Conservation (phyloP, 306 rosid species). For the Hippophae rhamnoides region DNA sequence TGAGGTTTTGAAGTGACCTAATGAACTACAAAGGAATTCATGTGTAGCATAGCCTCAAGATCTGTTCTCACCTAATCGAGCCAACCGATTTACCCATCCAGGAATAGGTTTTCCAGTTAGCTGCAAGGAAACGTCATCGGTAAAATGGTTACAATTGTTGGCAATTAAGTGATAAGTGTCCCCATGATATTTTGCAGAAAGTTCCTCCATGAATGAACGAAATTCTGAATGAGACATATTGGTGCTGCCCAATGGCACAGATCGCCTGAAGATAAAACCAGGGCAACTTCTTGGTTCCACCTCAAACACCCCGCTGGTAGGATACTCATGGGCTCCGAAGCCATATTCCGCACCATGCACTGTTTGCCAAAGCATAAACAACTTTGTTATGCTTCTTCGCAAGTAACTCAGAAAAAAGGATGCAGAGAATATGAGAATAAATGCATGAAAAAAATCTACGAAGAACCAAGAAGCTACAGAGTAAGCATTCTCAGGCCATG, state of each 20-base stretch:
- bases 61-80: constrained; percentile 59
- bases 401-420: neutral
- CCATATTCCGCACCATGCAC: constrained; percentile 84
- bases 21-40: neutral
- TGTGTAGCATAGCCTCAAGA: constrained; percentile 14
- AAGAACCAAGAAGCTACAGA: too few species aligned
- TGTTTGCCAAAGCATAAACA: constrained; percentile 30
- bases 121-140: constrained; percentile 68
- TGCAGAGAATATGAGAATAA: neutral
- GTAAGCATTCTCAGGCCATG: too few species aligned
- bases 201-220: constrained; percentile 62
- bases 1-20: neutral
- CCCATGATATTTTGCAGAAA: constrained; percentile 74
- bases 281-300: constrained; percentile 95
- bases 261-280: constrained; percentile 80
- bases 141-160: constrained; percentile 93
- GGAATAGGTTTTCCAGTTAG: constrained; percentile 89
- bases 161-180: constrained; percentile 92
- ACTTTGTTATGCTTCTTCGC: constrained; percentile 13
- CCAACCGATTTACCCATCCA: constrained; percentile 93
- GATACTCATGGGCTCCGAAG: constrained; percentile 86
- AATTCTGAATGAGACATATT: constrained; percentile 65
- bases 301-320: constrained; percentile 93
- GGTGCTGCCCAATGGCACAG: constrained; percentile 74
- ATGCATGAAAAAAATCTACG: too few species aligned